A percentile compares a stretch with the other conserved stretches of the same genome.
Conservation (phyloP, 2,329 filamentous ascomycete genomes). For the Polytolypa hystricis region DNA sequence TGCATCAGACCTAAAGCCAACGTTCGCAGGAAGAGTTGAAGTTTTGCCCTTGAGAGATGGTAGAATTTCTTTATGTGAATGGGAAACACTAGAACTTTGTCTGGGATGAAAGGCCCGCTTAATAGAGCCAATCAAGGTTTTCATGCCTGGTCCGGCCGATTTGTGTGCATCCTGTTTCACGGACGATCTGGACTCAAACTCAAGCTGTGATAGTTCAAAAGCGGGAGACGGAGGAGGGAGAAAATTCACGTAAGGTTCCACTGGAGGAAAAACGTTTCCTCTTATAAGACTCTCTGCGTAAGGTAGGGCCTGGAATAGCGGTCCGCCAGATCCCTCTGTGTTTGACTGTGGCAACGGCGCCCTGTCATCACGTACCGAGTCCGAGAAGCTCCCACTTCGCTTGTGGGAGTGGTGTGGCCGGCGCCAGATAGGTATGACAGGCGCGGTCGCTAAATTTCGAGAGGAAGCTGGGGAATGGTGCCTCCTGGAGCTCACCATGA, state of each 20-base stretch:
- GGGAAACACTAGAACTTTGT: constrained; percentile 26
- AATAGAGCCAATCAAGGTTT: constrained; percentile 75
- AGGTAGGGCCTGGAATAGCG: constrained; percentile 49
- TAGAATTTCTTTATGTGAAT: constrained; percentile 23
- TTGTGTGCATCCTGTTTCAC: constrained; percentile 14
- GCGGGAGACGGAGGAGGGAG: constrained; percentile 41
- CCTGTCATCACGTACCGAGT: constrained; percentile 64
- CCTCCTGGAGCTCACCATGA: constrained; percentile 25
- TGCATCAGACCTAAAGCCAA: constrained; percentile 34
- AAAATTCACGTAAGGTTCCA: constrained; percentile 66
- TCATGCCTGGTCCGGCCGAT: constrained; percentile 54
- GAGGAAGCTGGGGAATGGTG: constrained; percentile 18
- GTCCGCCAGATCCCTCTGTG: constrained; percentile 28
- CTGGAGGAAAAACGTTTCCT: constrained; percentile 72
- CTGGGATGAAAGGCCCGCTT: constrained; percentile 65
- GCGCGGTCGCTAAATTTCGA: constrained; percentile 17
- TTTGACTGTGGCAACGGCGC: constrained; percentile 41
- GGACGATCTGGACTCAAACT: constrained; percentile 8
- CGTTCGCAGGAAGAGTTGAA: constrained; percentile 32
- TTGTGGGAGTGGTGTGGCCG: constrained; percentile 52
- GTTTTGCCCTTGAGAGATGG: constrained; percentile 28
- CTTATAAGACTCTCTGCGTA: constrained; percentile 77
- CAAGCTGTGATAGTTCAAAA: constrained; percentile 22
- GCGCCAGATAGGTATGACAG: constrained; percentile 22
- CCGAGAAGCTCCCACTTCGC: constrained; percentile 75